Percentiles rank a stretch among this genome's conserved stretches.
Conservation (phyloP, 192 early-diverging fungal species). For the Umbelopsis sp. region DNA sequence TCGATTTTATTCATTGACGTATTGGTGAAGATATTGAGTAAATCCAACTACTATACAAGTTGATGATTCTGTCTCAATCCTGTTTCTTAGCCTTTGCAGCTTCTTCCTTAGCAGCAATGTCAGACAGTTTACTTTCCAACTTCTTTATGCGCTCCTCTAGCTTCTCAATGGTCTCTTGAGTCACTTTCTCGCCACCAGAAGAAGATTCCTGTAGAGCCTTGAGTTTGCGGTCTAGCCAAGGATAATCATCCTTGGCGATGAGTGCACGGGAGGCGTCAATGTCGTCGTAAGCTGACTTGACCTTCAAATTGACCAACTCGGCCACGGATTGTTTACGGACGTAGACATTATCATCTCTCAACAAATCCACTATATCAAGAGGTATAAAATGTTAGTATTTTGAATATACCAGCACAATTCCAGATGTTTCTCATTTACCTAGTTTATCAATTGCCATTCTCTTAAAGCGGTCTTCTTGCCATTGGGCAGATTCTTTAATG, state of each 20-base stretch:
- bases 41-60: neutral
- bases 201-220: neutral
- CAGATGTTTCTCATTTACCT: neutral
- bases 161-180: conserved; percentile 25
- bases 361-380: conserved; percentile 10
- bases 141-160: conserved; percentile 33
- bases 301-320: conserved; percentile 6
- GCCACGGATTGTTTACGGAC: neutral
- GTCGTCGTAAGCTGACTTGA: neutral
- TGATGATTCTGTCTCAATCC: neutral
- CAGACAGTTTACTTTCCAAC: conserved; percentile 18
- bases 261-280: conserved; percentile 13
- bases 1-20: neutral
- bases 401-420: too few species aligned
- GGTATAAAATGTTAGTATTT: neutral
- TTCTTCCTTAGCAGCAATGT: neutral
- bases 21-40: neutral
- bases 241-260: conserved; percentile 20
- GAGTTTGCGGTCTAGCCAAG: conserved; percentile 19
- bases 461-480: conserved; percentile 22
- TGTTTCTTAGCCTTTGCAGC: conserved; percentile 13
- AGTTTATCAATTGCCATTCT: conserved; percentile 22
- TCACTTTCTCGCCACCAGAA: neutral
- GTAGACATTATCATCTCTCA: conserved; percentile 3
- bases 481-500: conserved; percentile 10